Evolutionary conservation across 331 rosid species (phyloP).

Genomic region (Saraca asoca): DNA sequence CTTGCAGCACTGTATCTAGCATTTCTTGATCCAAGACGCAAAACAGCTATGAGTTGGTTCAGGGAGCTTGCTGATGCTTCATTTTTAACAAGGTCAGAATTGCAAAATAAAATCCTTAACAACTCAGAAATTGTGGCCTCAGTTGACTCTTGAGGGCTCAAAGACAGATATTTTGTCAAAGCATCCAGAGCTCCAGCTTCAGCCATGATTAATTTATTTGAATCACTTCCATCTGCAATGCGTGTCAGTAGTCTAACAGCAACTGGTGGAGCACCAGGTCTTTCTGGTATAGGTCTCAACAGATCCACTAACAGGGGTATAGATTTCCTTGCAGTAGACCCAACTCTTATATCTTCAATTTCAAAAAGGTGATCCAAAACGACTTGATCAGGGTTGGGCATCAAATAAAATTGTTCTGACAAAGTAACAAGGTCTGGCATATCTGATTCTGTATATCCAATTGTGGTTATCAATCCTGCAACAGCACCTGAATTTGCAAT

Average conservation of each 20-base stretch:
- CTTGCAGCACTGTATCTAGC: constrained; percentile 92
- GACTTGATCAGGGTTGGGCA: constrained; percentile 83
- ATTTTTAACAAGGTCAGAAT: constrained; percentile 71
- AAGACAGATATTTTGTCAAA: constrained; percentile 86
- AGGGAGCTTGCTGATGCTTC: constrained; percentile 82
- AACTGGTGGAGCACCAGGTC: constrained; percentile 87
- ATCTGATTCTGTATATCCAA: constrained; percentile 78
- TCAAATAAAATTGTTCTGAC: constrained; percentile 79
- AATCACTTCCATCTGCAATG: constrained; percentile 84
- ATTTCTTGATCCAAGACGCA: constrained; percentile 93
- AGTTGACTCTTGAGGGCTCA: constrained; percentile 98
- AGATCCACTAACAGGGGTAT: constrained; percentile 95
- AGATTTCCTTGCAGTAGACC: constrained; percentile 82
- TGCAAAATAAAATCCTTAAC: constrained; percentile 75
- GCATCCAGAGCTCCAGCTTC: constrained; percentile 97
- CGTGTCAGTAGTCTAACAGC: constrained; percentile 82
- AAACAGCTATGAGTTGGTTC: constrained; percentile 88
- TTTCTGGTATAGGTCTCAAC: constrained; percentile 88
- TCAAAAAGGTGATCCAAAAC: constrained; percentile 82
- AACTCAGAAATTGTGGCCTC: constrained; percentile 84
- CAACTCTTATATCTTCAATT: constrained; percentile 82
- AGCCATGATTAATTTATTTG: constrained; percentile 80
- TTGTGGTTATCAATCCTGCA: constrained; percentile 71
- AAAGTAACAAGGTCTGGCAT: constrained; percentile 71
- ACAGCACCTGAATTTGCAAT: constrained; percentile 93